phyloP scores from a whole-genome alignment of 2,329 filamentous ascomycete species.

The Fusarium xyrophilum region DNA sequence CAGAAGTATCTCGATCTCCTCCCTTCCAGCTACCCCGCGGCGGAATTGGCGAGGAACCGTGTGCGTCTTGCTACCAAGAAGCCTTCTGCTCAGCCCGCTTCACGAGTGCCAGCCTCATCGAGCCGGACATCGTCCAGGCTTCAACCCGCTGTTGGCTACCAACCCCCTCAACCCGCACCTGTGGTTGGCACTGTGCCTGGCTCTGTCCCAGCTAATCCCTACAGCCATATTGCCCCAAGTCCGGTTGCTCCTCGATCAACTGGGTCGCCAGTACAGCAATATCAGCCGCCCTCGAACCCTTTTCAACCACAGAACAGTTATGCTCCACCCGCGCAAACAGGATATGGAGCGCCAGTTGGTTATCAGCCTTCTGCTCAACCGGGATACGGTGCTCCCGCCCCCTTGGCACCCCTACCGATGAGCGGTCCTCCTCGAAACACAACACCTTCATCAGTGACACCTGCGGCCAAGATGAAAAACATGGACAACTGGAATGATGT shows the following conservation, averaged over 20 bases:
- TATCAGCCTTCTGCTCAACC: conserved; percentile 62
- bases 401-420: conserved; percentile 46
- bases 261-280: conserved; percentile 44
- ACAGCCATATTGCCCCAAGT: conserved; percentile 53
- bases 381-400: conserved; percentile 49
- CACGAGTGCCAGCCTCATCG: conserved; percentile 41
- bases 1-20: conserved; percentile 92
- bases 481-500: conserved; percentile 94
- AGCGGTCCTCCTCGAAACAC: conserved; percentile 62
- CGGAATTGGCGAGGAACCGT: conserved; percentile 84
- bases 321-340: conserved; percentile 41
- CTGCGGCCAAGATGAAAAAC: conserved; percentile 73
- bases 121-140: conserved; percentile 51
- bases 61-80: conserved; percentile 81
- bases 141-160: conserved; percentile 54
- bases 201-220: conserved; percentile 43
- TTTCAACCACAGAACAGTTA: conserved; percentile 44
- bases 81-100: conserved; percentile 39
- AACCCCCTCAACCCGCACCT: conserved; percentile 52
- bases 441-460: conserved; percentile 67
- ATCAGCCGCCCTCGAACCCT: conserved; percentile 49
- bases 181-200: conserved; percentile 34
- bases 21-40: conserved; percentile 81
- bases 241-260: conserved; percentile 35
- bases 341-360: conserved; percentile 47